Conservation (phyloP, 2,329 filamentous ascomycete species). For the Rhynchosporium secalis region DNA sequence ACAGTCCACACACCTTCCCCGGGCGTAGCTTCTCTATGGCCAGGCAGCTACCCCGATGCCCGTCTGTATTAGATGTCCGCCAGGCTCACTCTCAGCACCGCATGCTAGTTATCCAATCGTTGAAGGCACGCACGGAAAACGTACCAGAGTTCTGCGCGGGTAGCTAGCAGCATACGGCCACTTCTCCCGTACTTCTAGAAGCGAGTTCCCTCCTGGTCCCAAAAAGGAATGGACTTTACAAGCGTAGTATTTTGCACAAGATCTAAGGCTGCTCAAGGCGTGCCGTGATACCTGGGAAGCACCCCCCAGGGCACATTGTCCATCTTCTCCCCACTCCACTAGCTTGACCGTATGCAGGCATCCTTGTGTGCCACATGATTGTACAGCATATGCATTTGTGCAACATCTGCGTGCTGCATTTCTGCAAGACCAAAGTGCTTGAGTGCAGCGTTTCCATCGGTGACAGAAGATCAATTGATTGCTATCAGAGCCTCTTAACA, state of each 20-base stretch:
- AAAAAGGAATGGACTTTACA: conserved; percentile 23
- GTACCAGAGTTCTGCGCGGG: conserved; percentile 17
- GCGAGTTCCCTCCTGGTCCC: conserved; percentile 15
- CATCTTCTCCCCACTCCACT: conserved; percentile 16
- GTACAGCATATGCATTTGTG: conserved; percentile 10
- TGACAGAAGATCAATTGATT: conserved; percentile 31
- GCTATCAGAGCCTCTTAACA: conserved; percentile 30
- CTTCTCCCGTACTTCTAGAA: conserved; percentile 37
- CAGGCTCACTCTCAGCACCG: background rate
- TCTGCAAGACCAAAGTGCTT: conserved; percentile 3
- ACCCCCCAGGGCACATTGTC: conserved; percentile 21
- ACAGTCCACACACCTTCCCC: background rate
- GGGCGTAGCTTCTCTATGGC: conserved; percentile 6
- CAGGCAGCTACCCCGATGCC: conserved; percentile 28
- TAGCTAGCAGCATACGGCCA: conserved; percentile 19
- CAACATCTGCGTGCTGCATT: background rate
- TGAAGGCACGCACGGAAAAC: conserved; percentile 15
- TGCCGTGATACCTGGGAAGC: conserved; percentile 29
- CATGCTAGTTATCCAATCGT: conserved; percentile 16
- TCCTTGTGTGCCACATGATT: conserved; percentile 11
- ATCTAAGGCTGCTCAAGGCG: conserved; percentile 35
- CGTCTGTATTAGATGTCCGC: conserved; percentile 7
- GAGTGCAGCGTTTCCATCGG: background rate
- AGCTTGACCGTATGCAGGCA: conserved; percentile 28
- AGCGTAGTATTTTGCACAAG: conserved; percentile 15